phyloP scores from a whole-genome alignment of 805 yeast species.

The Nakazawaea molendinolei region DNA sequence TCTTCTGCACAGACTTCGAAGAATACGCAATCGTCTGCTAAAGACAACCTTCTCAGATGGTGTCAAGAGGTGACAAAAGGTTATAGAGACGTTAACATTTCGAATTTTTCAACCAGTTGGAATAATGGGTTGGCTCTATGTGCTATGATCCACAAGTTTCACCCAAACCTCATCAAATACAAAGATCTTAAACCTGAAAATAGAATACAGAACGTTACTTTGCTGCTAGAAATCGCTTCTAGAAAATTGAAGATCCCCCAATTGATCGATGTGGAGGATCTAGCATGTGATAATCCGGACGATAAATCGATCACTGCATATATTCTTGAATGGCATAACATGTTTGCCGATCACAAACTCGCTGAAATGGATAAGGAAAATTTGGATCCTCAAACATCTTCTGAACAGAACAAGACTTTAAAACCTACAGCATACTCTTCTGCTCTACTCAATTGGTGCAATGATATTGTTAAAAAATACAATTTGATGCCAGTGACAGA shows the following conservation, averaged over 20 bases:
- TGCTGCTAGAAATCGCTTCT: constrained; percentile 37
- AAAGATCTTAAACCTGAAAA: constrained; percentile 22
- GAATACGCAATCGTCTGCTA: constrained; percentile 16
- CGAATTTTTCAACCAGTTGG: constrained; percentile 54
- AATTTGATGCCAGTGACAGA: constrained; percentile 14
- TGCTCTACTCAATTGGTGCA: neutral
- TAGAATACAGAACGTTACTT: constrained; percentile 24
- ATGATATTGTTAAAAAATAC: constrained; percentile 14
- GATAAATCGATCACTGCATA: constrained; percentile 55
- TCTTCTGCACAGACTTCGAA: constrained; percentile 19
- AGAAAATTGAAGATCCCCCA: constrained; percentile 41
- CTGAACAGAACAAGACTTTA: neutral
- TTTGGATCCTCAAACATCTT: neutral
- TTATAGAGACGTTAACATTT: constrained; percentile 29
- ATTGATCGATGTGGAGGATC: constrained; percentile 49
- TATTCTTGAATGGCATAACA: constrained; percentile 52
- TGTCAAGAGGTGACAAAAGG: constrained; percentile 38
- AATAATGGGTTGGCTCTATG: constrained; percentile 41
- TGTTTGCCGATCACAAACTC: constrained; percentile 19
- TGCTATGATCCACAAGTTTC: constrained; percentile 34
- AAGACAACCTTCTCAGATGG: constrained; percentile 45
- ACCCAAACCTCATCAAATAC: constrained; percentile 34
- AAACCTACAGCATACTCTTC: neutral
- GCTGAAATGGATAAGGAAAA: neutral
- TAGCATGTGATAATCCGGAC: constrained; percentile 43